A percentile compares a stretch with the other conserved stretches of the same genome.
Evolutionary conservation across 305 asterid genomes (phyloP).

Genomic region (Fraxinus sp.): DNA sequence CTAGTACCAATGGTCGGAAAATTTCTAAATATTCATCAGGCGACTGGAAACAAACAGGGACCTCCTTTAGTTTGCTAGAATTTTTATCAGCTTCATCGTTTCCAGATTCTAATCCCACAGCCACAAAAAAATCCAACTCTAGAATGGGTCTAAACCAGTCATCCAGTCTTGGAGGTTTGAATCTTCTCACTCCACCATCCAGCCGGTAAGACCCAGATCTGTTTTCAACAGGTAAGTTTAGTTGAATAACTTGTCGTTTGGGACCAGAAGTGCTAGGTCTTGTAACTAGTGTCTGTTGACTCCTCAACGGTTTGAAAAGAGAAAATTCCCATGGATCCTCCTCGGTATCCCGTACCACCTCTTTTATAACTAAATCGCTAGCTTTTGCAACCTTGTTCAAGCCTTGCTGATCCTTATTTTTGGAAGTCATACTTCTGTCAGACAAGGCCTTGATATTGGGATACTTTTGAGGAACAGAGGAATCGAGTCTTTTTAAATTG

Average conservation of each 20-base stretch:
- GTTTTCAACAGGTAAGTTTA: slow-evolving; percentile 54
- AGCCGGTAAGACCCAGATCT: slow-evolving; percentile 53
- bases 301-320: slow-evolving; percentile 69
- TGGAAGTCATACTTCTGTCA: slow-evolving; percentile 29
- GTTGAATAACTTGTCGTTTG: slow-evolving; percentile 89
- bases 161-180: slow-evolving; percentile 84
- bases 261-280: slow-evolving; percentile 54
- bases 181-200: slow-evolving; percentile 63
- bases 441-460: slow-evolving; percentile 35
- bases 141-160: slow-evolving; percentile 86
- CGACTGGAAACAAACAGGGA: slow-evolving; percentile 83
- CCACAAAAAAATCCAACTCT: slow-evolving; percentile 72
- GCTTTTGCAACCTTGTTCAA: slow-evolving; percentile 34
- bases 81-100: slow-evolving; percentile 44
- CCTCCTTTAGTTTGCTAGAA: slow-evolving; percentile 65
- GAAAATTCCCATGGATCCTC: slow-evolving; percentile 72
- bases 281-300: slow-evolving; percentile 43
- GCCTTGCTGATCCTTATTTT: slow-evolving; percentile 39
- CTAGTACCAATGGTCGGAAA: slow-evolving; percentile 83
- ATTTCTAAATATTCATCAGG: slow-evolving; percentile 81
- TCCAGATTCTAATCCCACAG: slow-evolving; percentile 71
- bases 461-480: slow-evolving; percentile 36
- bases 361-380: slow-evolving; percentile 41
- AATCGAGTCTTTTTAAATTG: slow-evolving; percentile 31
- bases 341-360: slow-evolving; percentile 45